Evolutionary conservation across 169 alveolate species (phyloP).

Genomic region (Cyclospora cayetanensis): DNA sequence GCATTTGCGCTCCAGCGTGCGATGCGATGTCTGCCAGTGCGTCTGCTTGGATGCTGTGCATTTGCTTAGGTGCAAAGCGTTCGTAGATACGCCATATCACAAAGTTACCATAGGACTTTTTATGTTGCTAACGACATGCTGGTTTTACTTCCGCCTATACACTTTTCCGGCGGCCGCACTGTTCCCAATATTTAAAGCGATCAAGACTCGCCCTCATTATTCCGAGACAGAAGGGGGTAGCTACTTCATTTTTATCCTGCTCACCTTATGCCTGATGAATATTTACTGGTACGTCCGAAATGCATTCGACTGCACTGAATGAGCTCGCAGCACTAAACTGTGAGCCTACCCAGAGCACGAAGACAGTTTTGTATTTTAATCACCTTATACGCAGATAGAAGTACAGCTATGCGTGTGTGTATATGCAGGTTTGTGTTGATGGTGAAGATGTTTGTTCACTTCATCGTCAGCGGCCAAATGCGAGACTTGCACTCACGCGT

Average conservation of each 20-base stretch:
- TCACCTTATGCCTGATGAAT: conserved; percentile 78
- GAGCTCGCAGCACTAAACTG: background rate
- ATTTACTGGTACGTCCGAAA: conserved; percentile 73
- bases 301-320: background rate
- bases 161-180: conserved; percentile 78
- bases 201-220: conserved; percentile 60
- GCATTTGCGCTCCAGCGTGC: no score
- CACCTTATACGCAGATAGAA: background rate
- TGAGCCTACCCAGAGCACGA: background rate
- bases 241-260: conserved; percentile 76
- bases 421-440: conserved; percentile 75
- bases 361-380: background rate
- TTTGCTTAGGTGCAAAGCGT: conserved; percentile 79
- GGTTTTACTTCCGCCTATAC: conserved; percentile 80
- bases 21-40: no score
- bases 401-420: conserved; percentile 1
- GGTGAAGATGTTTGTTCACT: conserved; percentile 81
- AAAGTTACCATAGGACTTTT: conserved; percentile 76
- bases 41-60: background rate
- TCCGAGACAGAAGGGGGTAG: conserved; percentile 74
- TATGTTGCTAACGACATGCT: conserved; percentile 74
- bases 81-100: conserved; percentile 80
- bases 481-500: conserved; percentile 80
- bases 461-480: conserved; percentile 79
- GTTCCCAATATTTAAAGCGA: conserved; percentile 75